Evolutionary conservation across 768 basidiomycete species (phyloP), one percentile per base, ranked within the genome.

Genomic region (Hysterangium stoloniferum): DNA sequence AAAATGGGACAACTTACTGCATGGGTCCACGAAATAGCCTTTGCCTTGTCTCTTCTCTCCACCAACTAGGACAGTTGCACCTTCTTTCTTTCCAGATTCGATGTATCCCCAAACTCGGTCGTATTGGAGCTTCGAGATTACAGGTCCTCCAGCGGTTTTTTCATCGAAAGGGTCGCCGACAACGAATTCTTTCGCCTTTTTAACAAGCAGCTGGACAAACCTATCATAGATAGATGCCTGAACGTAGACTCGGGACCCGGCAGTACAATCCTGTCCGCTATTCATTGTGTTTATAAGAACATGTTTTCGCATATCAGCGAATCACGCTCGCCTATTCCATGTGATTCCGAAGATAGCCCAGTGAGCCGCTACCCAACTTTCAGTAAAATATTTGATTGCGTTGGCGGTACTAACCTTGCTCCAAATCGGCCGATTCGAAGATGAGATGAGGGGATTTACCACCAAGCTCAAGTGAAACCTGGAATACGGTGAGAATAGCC

Each of bases 201-300:
- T 66, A 11, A 84, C 76, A 34, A 92, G 68, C 47, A 82, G 56
- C 25, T 72, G 64, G 27, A 94, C 60, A 64, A 96, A 94, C 62
- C 80, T 82, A 63, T 96, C 89, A 62, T 96, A 88, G 45, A 94
- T 74, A 20, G 76, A 75, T 47, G 92, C 85, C 62, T 97, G 92
- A 19, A 91, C 90, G 62, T 88, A 92, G 32, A 93, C 69, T 12
- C 94, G 79, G 29, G 91, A 94, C 34, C 94, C 91, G 20, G 92
- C 92, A 3, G 87, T 90, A 65, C 94, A 96, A 62, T 91, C 88
- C 66, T 95, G 89, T n/a, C 90, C 89, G 31, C 85, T 80, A 24
- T 20, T 9, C 13, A 37, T 13, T 49, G 20, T 37, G 35, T 37
- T 2, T 17, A 22, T 7, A 6, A 15, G 24, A 37, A 27, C 15